Base-by-base conservation (phyloP, 2,329 filamentous ascomycete genomes). In the Fusarium sp. region DNA sequence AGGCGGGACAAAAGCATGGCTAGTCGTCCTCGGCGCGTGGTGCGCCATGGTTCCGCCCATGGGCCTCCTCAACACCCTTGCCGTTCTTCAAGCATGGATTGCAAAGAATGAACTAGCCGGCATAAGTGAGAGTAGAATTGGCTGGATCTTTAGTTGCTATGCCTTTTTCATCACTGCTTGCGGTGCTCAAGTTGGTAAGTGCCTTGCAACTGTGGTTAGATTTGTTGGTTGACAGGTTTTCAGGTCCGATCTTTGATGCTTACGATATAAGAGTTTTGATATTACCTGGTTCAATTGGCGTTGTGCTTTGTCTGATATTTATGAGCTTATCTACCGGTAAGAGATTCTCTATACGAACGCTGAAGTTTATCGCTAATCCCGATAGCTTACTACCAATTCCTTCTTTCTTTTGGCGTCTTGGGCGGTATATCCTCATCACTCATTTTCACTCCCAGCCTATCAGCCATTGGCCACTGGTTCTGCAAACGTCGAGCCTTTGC, bases 21-120 rank as follows among this genome's bases (percentile, higher is more conserved):
- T 89, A 12, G 90, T 93, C 18, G 90, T 94, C 2, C 78, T 92
- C 4, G 91, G 91, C 18, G 88, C 87, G 4, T 93, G 92, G 79
- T 86, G 85, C 88, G 85, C 88, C 6, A 87, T 93, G 76, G 81
- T 89, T 64, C 87, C 88, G 6, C 84, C 85, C 3, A 87, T 93
- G 63, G 91, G 91, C 0, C 82, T 92, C 53, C 86, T 92, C 81
- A 91, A 91, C 75, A 87, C 86, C 51, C 80, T 91, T 27, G 91
- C 90, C 2, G 88, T 89, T 0, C 88, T 92, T 77, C 87, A 93
- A 76, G 84, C 88, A 13, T 92, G 92, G 77, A 81, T 93, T 20
- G 37, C 56, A 0, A 48, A 58, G 13, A 60, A 67, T 7, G 52
- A 69, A 10, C 20, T 69, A 1, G 9, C 30, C 0, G 56, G 40